Evolutionary conservation across 2,329 filamentous ascomycete species (phyloP).

Genomic region (Teratosphaeria zuluensis): DNA sequence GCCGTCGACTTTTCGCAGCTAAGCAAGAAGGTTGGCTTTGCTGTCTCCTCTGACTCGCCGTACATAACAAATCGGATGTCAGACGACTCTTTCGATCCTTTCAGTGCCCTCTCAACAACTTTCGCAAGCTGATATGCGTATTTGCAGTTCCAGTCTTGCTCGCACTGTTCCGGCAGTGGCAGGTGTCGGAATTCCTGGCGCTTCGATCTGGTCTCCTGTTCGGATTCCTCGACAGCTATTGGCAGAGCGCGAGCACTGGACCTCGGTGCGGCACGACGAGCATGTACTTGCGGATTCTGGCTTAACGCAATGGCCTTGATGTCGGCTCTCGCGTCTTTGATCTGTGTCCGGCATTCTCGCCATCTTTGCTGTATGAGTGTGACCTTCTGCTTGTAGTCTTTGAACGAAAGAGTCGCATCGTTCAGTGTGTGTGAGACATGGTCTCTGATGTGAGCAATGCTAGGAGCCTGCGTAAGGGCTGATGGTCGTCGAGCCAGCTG

Average conservation of each 20-base stretch:
- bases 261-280: conserved; percentile 5
- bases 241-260: not conserved
- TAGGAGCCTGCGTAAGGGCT: not conserved
- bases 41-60: conserved; percentile 56
- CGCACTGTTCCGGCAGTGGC: conserved; percentile 50
- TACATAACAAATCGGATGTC: conserved; percentile 70
- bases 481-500: conserved; percentile 1
- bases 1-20: conserved; percentile 61
- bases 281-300: not conserved
- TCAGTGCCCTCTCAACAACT: conserved; percentile 60
- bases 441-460: not conserved
- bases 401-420: conserved; percentile 16
- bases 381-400: conserved; percentile 26
- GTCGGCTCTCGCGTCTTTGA: conserved; percentile 1
- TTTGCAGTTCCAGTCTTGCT: conserved; percentile 62
- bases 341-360: conserved; percentile 17
- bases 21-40: conserved; percentile 64
- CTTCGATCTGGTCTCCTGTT: conserved; percentile 10
- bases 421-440: not conserved
- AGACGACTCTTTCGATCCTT: conserved; percentile 64
- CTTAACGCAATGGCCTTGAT: not conserved
- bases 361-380: conserved; percentile 25
- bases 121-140: conserved; percentile 66
- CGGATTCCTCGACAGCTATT: not conserved
- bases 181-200: conserved; percentile 25